These are phyloP conservation scores for Rossbeevera mucosa DNA, from an alignment of 768 basidiomycete species.

Conservation along the genomic window DNA sequence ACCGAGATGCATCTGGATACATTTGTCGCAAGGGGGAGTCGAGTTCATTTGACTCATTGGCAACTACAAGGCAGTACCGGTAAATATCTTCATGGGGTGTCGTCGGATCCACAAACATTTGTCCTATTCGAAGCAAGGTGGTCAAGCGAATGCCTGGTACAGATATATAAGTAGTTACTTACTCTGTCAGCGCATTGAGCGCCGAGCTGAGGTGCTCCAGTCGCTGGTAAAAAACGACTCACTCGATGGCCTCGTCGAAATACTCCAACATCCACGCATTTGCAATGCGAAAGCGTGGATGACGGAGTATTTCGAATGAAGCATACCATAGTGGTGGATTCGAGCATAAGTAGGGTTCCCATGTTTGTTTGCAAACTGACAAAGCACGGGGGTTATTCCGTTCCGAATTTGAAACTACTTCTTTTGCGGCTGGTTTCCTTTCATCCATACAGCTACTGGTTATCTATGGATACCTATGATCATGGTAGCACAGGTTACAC, in stretches of 20 bases:
- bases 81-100: slow-evolving; percentile 10
- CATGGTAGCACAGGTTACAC: too few relatives aligned
- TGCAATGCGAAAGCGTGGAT: too few relatives aligned
- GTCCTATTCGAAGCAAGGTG: neutral
- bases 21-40: slow-evolving; percentile 43
- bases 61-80: slow-evolving; percentile 41
- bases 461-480: too few relatives aligned
- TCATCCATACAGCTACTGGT: too few relatives aligned
- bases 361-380: too few relatives aligned
- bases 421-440: too few relatives aligned
- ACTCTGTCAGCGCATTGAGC: slow-evolving; percentile 7
- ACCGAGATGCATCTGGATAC: neutral
- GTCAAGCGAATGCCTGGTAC: slow-evolving; percentile 24
- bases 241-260: neutral
- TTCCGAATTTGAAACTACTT: too few relatives aligned
- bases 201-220: neutral
- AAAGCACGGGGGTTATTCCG: too few relatives aligned
- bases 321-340: too few relatives aligned
- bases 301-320: neutral
- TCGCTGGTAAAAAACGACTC: neutral
- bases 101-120: neutral
- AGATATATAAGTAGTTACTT: slow-evolving; percentile 25
- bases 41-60: slow-evolving; percentile 39
- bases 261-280: neutral
- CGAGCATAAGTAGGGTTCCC: too few relatives aligned